Conservation (phyloP, 1,284 basidiomycete species). For the Papiliotrema flavescens region DNA sequence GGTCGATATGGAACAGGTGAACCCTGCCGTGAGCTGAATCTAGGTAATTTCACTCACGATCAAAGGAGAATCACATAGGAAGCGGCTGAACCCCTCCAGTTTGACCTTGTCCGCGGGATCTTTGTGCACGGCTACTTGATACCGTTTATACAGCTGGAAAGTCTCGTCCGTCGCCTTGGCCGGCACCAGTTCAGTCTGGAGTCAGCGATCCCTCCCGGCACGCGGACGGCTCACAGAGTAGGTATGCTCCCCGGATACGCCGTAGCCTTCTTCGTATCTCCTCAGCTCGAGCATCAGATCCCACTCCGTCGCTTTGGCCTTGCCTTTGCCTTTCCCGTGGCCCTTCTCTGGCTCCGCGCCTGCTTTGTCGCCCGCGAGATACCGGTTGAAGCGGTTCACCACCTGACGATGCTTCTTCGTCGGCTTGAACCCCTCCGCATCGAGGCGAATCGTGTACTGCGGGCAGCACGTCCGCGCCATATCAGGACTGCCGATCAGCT, state of each 20-base stretch:
- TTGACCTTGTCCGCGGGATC: conserved; percentile 57
- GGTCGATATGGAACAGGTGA: conserved; percentile 46
- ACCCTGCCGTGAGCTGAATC: conserved; percentile 48
- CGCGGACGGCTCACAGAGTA: conserved; percentile 25
- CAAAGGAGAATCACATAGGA: conserved; percentile 77
- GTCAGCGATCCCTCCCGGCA: not conserved
- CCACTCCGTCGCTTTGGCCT: conserved; percentile 13
- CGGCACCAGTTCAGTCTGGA: conserved; percentile 67
- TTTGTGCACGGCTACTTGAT: conserved; percentile 72
- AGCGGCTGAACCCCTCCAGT: conserved; percentile 60
- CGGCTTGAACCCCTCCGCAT: conserved; percentile 65
- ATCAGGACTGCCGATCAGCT: conserved; percentile 64
- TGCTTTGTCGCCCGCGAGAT: conserved; percentile 11
- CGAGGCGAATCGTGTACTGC: conserved; percentile 88
- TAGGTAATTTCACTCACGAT: conserved; percentile 52
- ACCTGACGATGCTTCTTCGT: conserved; percentile 76
- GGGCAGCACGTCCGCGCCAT: conserved; percentile 80
- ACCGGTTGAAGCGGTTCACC: conserved; percentile 65
- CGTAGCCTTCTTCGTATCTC: conserved; percentile 26
- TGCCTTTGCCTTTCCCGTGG: conserved; percentile 26
- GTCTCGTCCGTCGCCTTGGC: conserved; percentile 76
- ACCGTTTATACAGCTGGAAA: conserved; percentile 68
- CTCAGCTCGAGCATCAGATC: conserved; percentile 35
- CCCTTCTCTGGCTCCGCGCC: conserved; percentile 5
- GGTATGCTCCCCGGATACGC: conserved; percentile 15